Evolutionary conservation across 2,329 filamentous ascomycete genomes (phyloP).

Genomic region (Helotiales sp.): DNA sequence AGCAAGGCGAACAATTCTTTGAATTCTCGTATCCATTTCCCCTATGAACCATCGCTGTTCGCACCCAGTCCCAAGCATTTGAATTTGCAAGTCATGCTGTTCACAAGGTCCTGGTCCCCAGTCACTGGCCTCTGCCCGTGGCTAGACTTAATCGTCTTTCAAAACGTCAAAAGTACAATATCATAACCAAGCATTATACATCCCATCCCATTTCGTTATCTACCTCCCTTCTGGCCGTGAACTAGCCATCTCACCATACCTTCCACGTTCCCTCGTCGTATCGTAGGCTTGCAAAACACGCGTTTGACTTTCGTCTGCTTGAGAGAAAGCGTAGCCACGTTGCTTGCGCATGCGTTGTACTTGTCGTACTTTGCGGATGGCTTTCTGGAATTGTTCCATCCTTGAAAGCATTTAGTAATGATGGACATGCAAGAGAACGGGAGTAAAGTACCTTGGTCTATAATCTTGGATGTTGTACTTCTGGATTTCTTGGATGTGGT

Average conservation of each 20-base stretch:
- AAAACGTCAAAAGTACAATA: slow-evolving; percentile 2
- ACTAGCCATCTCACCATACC: slow-evolving; percentile 88
- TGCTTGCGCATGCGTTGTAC: slow-evolving; percentile 99
- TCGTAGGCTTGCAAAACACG: slow-evolving; percentile 96
- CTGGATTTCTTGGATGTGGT: slow-evolving; percentile 99
- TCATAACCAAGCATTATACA: slow-evolving; percentile 7
- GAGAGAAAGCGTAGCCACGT: slow-evolving; percentile 95
- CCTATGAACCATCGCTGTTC: not conserved
- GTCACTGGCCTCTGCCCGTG: not conserved
- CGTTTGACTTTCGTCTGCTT: slow-evolving; percentile 95
- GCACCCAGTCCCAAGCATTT: not conserved
- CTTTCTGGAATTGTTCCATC: slow-evolving; percentile 99
- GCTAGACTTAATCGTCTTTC: not conserved
- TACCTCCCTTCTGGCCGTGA: slow-evolving; percentile 27
- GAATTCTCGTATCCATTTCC: not conserved
- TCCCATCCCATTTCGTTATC: slow-evolving; percentile 3
- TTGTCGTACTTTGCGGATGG: slow-evolving; percentile 95
- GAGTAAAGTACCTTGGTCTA: slow-evolving; percentile 71
- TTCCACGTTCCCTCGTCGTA: slow-evolving; percentile 86
- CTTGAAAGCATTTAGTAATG: slow-evolving; percentile 44
- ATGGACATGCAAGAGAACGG: not conserved
- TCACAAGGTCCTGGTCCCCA: not conserved
- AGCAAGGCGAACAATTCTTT: not conserved
- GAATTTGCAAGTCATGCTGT: not conserved
- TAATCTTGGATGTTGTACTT: slow-evolving; percentile 99